Evolutionary conservation across 1,139 yeast species (phyloP).

Genomic region (Lodderomyces metapsilosis): DNA sequence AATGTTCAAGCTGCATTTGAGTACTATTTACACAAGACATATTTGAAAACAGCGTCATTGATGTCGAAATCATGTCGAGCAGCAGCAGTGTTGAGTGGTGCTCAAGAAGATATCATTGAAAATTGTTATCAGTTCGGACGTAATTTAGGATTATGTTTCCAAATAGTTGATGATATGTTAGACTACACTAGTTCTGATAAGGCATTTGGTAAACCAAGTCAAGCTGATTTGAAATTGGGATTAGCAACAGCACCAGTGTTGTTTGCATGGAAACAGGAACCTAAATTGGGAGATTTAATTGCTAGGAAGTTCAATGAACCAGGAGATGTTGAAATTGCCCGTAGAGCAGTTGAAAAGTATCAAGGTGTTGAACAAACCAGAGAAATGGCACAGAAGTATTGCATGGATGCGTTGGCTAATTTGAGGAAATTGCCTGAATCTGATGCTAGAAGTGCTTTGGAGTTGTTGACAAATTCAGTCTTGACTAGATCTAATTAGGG

Average conservation of each 20-base stretch:
- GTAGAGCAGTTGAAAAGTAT: slow-evolving; percentile 66
- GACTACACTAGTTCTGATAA: slow-evolving; percentile 87
- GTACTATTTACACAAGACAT: slow-evolving; percentile 91
- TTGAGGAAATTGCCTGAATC: slow-evolving; percentile 78
- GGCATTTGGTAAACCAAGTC: slow-evolving; percentile 90
- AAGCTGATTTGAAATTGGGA: slow-evolving; percentile 91
- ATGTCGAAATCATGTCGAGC: slow-evolving; percentile 96
- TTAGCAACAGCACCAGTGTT: slow-evolving; percentile 96
- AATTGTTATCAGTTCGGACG: slow-evolving; percentile 89
- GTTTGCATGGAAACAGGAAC: slow-evolving; percentile 89
- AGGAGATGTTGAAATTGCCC: slow-evolving; percentile 83
- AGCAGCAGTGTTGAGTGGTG: slow-evolving; percentile 90
- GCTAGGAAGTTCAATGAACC: slow-evolving; percentile 75
- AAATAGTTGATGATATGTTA: slow-evolving; percentile 92
- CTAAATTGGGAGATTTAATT: slow-evolving; percentile 80
- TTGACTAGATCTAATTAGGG: slow-evolving; percentile 71
- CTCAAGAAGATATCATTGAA: slow-evolving; percentile 70
- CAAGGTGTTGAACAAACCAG: slow-evolving; percentile 78
- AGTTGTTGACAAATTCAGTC: slow-evolving; percentile 78
- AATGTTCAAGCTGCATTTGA: slow-evolving; percentile 87
- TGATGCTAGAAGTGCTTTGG: slow-evolving; percentile 86
- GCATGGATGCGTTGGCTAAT: slow-evolving; percentile 71
- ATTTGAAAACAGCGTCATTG: slow-evolving; percentile 89
- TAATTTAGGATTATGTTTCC: slow-evolving; percentile 92
- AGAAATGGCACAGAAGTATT: slow-evolving; percentile 73